These are phyloP conservation scores for Lycium ferocissimum DNA, from an alignment of 257 asterid genomes.

Conservation along the genomic window DNA sequence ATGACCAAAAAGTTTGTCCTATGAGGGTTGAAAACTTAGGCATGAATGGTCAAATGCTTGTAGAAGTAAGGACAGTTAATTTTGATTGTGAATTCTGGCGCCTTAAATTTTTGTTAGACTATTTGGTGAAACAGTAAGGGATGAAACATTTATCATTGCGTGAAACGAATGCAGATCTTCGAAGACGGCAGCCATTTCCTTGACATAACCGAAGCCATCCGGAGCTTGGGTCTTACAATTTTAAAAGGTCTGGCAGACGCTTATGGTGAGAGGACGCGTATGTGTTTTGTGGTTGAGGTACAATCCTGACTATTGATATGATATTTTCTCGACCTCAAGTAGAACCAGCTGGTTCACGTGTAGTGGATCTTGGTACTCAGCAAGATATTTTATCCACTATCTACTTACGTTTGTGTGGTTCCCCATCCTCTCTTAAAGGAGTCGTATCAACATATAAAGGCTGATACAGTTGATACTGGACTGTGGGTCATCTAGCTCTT, in stretches of 20 bases:
- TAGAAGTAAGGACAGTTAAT: conserved; percentile 62
- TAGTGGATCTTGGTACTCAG: not conserved
- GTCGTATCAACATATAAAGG: not conserved
- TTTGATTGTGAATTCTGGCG: not conserved
- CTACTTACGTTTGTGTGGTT: not conserved
- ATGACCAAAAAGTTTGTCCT: conserved; percentile 71
- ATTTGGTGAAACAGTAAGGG: not conserved
- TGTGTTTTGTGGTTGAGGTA: conserved; percentile 98
- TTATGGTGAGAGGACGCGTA: conserved; percentile 70
- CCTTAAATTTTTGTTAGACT: not conserved
- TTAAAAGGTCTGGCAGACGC: conserved; percentile 84
- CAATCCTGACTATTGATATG: conserved; percentile 15
- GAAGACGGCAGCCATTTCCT: conserved; percentile 79
- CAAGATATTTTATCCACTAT: conserved; percentile 14
- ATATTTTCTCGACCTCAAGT: not conserved
- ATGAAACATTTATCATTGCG: not conserved
- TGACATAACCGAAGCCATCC: conserved; percentile 81
- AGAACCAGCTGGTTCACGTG: not conserved
- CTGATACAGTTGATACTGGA: not conserved
- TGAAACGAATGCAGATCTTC: conserved; percentile 32
- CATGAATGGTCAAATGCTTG: conserved; percentile 85
- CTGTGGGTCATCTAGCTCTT: not conserved
- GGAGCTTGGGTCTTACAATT: conserved; percentile 82
- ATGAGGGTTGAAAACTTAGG: conserved; percentile 86
- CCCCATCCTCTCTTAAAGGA: not conserved